Base-by-base conservation (phyloP, 1,139 yeast species). In the Protomyces lactucae-debilis region DNA sequence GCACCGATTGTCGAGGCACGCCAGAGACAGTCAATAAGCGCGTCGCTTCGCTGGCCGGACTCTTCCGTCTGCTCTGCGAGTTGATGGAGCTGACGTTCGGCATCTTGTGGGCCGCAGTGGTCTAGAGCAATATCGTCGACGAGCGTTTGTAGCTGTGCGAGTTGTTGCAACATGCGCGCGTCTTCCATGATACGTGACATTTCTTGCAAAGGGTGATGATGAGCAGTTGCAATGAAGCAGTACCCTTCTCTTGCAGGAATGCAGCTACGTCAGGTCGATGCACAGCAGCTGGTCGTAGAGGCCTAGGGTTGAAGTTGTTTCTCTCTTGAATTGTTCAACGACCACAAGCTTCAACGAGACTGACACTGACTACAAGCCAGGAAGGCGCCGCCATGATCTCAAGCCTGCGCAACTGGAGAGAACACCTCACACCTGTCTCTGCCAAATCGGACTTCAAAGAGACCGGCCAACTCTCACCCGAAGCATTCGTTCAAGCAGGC, bases 381-480 rank as follows among this genome's bases (percentile, higher is more conserved):
- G 5, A 43, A 2, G 23, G 55, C 28, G 40, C 52, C 9, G 14
- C 12, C 28, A 59, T 59, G 63, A 51, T 51, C 16, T 60, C 64
- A 32, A 60, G 48, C n/a, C 40, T 60, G 40, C 59, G 59, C 40
- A 46, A 21, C 18, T 82, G 90, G 76, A 83, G 98, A 70, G 99
- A 93, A 76, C 92, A 92, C 73, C 79, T 93, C 67, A 92, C 99
- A 3, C 99, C 99, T 0, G 86, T 92, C 9, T 83, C 85, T 57
- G 90, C 91, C 74, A 82, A 79, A 23, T 90, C 97, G 35, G 89
- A 93, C 52, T 93, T 91, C 76, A 80, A 84, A 64, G 77, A 81
- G 59, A 88, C 97, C 0, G 99, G 99, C 2, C 95, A 92, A 74
- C 86, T 93, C 64, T 87, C 96, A 0, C 98, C 98, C 2, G 96